Conservation (phyloP, 805 yeast species). For the Wickerhamomyces queroliae region DNA sequence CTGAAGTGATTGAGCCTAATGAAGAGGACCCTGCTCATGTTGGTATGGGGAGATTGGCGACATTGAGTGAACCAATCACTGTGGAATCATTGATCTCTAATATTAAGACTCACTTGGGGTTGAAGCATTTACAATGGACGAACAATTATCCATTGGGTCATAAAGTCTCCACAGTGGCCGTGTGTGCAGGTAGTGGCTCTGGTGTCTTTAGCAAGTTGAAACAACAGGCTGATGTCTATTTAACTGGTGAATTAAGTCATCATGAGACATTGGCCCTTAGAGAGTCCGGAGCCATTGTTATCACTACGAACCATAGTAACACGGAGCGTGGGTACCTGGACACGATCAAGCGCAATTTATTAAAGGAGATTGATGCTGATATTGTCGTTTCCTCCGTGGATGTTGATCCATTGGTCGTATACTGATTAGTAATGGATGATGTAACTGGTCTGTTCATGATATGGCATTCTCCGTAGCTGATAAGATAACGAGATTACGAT, state of each 20-base stretch:
- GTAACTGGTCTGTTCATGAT: not conserved
- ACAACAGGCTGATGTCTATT: constrained; percentile 61
- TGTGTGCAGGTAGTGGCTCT: constrained; percentile 96
- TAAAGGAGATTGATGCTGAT: constrained; percentile 8
- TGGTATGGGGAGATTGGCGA: constrained; percentile 79
- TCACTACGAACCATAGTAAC: constrained; percentile 85
- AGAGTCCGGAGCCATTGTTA: constrained; percentile 67
- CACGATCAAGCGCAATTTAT: constrained; percentile 39
- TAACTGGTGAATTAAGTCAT: constrained; percentile 93
- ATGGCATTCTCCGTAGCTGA: not conserved
- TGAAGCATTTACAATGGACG: constrained; percentile 63
- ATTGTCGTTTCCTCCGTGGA: constrained; percentile 15
- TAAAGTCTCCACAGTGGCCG: constrained; percentile 53
- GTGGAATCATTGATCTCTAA: constrained; percentile 40
- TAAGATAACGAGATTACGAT: too few relatives aligned
- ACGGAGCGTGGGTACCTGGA: constrained; percentile 83
- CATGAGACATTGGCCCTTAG: constrained; percentile 75
- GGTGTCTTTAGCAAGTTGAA: constrained; percentile 57
- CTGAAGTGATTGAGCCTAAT: constrained; percentile 40
- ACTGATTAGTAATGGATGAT: too few relatives aligned
- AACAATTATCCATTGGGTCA: constrained; percentile 21
- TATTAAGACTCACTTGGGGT: constrained; percentile 47
- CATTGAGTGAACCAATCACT: constrained; percentile 36
- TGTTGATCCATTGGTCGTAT: constrained; percentile 15
- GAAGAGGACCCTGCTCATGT: constrained; percentile 33